Evolutionary conservation across 2,329 filamentous ascomycete genomes (phyloP).

Genomic region (Cordyceps cicadae): DNA sequence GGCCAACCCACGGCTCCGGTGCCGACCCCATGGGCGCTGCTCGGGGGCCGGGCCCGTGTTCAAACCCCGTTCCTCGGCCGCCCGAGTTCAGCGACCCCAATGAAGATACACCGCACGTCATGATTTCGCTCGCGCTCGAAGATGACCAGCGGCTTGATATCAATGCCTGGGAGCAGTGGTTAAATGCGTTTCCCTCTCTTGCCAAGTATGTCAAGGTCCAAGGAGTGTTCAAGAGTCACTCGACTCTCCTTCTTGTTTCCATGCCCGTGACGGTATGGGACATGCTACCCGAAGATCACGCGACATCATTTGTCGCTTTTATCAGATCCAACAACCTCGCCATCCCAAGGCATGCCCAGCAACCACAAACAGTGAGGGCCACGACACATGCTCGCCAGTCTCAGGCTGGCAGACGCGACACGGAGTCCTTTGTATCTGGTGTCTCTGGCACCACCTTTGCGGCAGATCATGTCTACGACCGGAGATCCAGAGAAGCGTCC

Average conservation of each 20-base stretch:
- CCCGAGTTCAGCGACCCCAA: constrained; percentile 33
- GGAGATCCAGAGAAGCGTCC: neutral
- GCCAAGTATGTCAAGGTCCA: constrained; percentile 54
- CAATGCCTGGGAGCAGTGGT: constrained; percentile 52
- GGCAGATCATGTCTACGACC: constrained; percentile 19
- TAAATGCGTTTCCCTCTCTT: constrained; percentile 46
- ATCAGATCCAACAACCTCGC: constrained; percentile 50
- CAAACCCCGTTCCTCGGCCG: neutral
- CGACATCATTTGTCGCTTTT: constrained; percentile 50
- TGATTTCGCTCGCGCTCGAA: constrained; percentile 52
- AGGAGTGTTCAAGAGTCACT: constrained; percentile 54
- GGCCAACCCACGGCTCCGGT: constrained; percentile 16
- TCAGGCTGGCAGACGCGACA: constrained; percentile 17
- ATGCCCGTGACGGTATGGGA: constrained; percentile 54
- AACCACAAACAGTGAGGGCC: constrained; percentile 13
- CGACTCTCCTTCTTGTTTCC: constrained; percentile 48
- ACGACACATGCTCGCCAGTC: constrained; percentile 17
- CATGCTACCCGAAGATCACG: constrained; percentile 47
- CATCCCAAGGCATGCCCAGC: constrained; percentile 21
- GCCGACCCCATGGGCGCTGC: constrained; percentile 15
- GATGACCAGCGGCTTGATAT: constrained; percentile 49
- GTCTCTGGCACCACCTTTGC: constrained; percentile 28
- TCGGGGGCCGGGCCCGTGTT: constrained; percentile 21
- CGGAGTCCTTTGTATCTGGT: constrained; percentile 23
- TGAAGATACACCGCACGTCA: constrained; percentile 50